Percentiles rank a stretch among this genome's conserved stretches.
Conservation (phyloP, 1,139 yeast species). For the Geotrichum bryndzae region DNA sequence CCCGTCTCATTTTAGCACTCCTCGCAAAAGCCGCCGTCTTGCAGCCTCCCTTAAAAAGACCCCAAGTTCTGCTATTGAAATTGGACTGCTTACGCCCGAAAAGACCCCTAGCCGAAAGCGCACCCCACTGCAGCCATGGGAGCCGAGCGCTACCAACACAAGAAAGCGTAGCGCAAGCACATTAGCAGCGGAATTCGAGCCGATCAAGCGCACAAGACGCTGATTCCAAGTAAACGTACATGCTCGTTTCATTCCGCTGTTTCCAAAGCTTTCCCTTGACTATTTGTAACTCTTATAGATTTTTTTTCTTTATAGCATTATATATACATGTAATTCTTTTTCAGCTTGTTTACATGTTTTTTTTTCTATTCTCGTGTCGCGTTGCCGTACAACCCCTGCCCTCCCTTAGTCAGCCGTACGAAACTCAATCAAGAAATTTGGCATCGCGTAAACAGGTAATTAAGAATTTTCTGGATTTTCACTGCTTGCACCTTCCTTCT, state of each 20-base stretch:
- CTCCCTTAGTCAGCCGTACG: background rate
- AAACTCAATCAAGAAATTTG: background rate
- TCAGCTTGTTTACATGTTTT: no score
- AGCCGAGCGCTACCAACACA: background rate
- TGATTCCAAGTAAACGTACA: background rate
- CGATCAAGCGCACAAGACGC: background rate
- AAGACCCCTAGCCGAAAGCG: conserved; percentile 1
- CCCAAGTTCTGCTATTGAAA: background rate
- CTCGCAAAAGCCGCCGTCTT: background rate
- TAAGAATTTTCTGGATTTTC: background rate
- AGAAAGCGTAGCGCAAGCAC: background rate
- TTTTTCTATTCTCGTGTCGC: background rate
- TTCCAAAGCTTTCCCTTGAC: no score
- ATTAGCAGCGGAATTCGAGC: background rate
- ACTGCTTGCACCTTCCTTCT: background rate
- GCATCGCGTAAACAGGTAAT: background rate
- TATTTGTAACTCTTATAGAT: no score
- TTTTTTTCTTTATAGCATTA: no score
- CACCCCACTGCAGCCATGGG: background rate
- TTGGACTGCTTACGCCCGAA: conserved; percentile 3
- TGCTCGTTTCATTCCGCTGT: no score
- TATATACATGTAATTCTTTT: no score
- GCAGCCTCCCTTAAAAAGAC: background rate
- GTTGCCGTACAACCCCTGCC: background rate
- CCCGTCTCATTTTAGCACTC: background rate